Evolutionary conservation across 1,284 basidiomycete genomes (phyloP), one percentile per base, ranked within the genome.

Genomic region (Sporisorium reilianum): DNA sequence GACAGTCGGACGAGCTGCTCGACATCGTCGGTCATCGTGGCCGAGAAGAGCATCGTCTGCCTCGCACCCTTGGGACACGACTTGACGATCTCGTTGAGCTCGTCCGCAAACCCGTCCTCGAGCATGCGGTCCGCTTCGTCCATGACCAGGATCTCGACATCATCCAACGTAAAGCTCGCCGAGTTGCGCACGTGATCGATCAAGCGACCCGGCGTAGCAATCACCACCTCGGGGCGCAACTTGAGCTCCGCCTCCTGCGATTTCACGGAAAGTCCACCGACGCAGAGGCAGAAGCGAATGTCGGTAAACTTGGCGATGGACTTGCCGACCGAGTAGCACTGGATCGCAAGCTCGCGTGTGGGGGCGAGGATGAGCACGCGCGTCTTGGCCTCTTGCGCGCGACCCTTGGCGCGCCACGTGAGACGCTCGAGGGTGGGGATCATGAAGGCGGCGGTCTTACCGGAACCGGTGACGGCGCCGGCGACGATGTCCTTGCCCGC

Each of bases 91-190:
- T 94, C 97, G 48, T 93, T 94, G 50, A 99, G 87, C 84, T 97
- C 95, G n/a, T 89, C 90, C 85, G 98, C 96, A 85, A 98, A 99
- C 12, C 97, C 97, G 23, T 98, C 90, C 82, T 97, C 91, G 64
- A 99, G 93, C 96, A 99, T 98, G 50, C 95, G 90, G 85, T 99
- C 96, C 18, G 97, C 97, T 87, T 99, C 96, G 85, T 99, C 97
- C 94, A 99, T 96, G 77, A 99, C 95, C 55, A 99, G 90, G 83
- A 98, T 99, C 86, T 99, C 96, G 69, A 99, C 91, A 2, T 93
- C 91, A 72, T 97, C 95, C 36, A 99, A 89, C 3, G 91, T 92
- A 87, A 99, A 99, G 7, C 92, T 91, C 4, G 92, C 93, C 2
- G 95, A 96, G 85, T 99, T 99, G 78, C 92, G 93, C 46, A 99